phyloP scores from a whole-genome alignment of 352 stramenopile species.

The Phytophthora idaei region DNA sequence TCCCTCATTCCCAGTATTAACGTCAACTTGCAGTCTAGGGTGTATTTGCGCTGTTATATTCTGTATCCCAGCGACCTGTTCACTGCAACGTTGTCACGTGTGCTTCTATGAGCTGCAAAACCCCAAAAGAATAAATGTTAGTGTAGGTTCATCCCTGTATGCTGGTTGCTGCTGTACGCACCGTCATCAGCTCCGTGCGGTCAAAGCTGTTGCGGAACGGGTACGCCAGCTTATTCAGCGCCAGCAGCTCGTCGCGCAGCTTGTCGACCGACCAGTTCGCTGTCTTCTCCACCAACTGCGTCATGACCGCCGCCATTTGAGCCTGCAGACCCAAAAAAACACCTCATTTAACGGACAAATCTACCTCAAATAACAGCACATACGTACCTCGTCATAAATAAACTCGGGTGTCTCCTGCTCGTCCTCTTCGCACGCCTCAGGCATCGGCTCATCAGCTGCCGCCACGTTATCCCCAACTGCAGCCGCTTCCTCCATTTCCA shows the following conservation, averaged over 20 bases:
- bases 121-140: slow-evolving; percentile 4
- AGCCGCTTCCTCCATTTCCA: slow-evolving; percentile 14
- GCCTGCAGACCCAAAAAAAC: slow-evolving; percentile 33
- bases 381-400: slow-evolving; percentile 85
- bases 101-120: slow-evolving; percentile 31
- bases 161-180: slow-evolving; percentile 11
- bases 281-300: slow-evolving; percentile 64
- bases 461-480: not conserved
- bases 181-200: slow-evolving; percentile 71
- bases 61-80: not conserved
- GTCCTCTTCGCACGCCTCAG: slow-evolving; percentile 16
- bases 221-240: slow-evolving; percentile 76
- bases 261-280: slow-evolving; percentile 73
- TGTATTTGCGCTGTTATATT: not conserved
- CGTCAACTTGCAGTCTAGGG: too few species aligned
- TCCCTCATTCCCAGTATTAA: too few species aligned
- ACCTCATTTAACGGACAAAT: not conserved
- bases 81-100: slow-evolving; percentile 33
- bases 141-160: not conserved
- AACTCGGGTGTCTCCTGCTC: slow-evolving; percentile 49
- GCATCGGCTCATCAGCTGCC: slow-evolving; percentile 31
- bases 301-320: slow-evolving; percentile 56
- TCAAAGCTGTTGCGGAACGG: slow-evolving; percentile 67
- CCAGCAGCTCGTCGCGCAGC: slow-evolving; percentile 69
- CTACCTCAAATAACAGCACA: not conserved